Evolutionary conservation across 2,329 filamentous ascomycete genomes (phyloP), one percentile per base, ranked within the genome.

Genomic region (Penicillium corylophilum): DNA sequence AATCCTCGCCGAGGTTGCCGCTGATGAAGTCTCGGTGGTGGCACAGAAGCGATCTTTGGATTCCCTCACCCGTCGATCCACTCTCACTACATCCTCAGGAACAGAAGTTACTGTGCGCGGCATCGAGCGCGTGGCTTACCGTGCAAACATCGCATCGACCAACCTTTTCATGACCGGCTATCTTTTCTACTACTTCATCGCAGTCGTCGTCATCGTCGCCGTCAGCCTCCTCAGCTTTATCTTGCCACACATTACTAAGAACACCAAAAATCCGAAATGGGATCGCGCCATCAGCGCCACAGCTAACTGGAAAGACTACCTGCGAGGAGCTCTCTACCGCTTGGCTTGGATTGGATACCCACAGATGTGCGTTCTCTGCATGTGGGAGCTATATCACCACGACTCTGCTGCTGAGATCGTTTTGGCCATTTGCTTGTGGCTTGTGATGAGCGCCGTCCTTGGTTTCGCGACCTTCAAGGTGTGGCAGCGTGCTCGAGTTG

Each of bases 91-190:
- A 22, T 52, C 63, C 50, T 74, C 67, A 52, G 54, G 58, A 38
- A 52, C 66, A 15, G 71, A 67, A 29, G 64, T 82, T 48, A 73
- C 81, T 48, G 86, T 97, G 31, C 86, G 82, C 51, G 93, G 93
- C 56, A 95, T 96, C 55, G 84, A 95, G 67, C 87, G 93, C 69
- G 91, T 95, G 36, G 91, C 90, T 29, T 96, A 95, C 80, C 82
- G 84, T 56, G 87, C 89, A 31, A 79, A 79, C 51, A 96, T 97
- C 57, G 93, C 96, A 74, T 78, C 83, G 3, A 94, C 90, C 56
- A 96, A 97, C 74, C 83, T 96, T 61, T 96, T 96, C 79, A 82
- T 96, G 78, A 96, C 93, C 1, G 90, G 90, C 36, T 81, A 96
- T 51, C 83, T 87, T 60, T 95, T 96, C 78, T 96, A 95, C 76